These are phyloP conservation scores for Exophiala viscosa DNA, from an alignment of 2,329 filamentous ascomycete species.

Conservation along the genomic window DNA sequence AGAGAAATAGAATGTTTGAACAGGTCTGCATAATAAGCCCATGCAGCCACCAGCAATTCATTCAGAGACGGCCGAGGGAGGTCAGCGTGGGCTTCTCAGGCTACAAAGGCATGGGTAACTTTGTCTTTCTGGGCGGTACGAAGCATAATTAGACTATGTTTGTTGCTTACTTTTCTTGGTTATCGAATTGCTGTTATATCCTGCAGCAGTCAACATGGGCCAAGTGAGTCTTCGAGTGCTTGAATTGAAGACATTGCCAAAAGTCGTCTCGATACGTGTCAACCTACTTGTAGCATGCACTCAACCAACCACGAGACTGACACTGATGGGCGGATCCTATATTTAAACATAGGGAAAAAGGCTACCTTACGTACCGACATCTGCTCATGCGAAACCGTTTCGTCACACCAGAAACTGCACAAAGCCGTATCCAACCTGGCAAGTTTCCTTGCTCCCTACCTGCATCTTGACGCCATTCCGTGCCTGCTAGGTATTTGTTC, in stretches of 20 bases:
- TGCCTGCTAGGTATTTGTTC: too few species aligned
- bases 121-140: not conserved
- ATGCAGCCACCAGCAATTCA: not conserved
- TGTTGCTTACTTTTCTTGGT: not conserved
- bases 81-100: not conserved
- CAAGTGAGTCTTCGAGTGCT: too few species aligned
- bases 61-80: not conserved
- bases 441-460: too few species aligned
- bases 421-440: not conserved
- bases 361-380: not conserved
- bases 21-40: not conserved
- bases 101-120: not conserved
- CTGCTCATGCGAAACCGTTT: not conserved
- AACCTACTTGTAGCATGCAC: not conserved
- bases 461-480: too few species aligned
- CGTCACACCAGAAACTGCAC: not conserved
- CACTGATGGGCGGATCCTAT: too few species aligned
- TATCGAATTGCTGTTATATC: too few species aligned
- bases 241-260: too few species aligned
- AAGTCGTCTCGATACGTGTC: slow-evolving; percentile 7
- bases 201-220: too few species aligned
- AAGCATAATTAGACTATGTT: not conserved
- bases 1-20: not conserved
- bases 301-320: too few species aligned
- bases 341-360: not conserved